Percentiles rank a stretch among this genome's conserved stretches.
phyloP scores from a whole-genome alignment of 441 rosid genomes.

The Melastoma candidum region DNA sequence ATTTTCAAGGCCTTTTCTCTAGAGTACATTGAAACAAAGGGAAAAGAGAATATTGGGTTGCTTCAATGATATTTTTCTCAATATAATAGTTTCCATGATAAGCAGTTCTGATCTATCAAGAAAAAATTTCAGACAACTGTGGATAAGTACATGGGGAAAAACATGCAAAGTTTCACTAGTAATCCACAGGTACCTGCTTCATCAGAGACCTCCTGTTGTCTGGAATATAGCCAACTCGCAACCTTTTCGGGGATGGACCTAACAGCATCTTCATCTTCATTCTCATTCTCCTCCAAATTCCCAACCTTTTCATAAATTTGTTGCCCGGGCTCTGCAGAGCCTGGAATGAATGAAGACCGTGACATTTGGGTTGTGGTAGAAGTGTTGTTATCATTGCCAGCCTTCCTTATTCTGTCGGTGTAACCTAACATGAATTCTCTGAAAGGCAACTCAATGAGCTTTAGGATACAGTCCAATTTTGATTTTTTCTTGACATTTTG shows the following conservation, averaged over 20 bases:
- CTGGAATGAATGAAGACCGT: conserved; percentile 27
- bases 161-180: neutral
- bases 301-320: conserved; percentile 22
- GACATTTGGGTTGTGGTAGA: too few relatives aligned
- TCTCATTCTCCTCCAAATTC: conserved; percentile 22
- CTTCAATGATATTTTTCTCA: too few relatives aligned
- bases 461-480: conserved; percentile 68
- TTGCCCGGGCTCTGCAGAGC: conserved; percentile 20
- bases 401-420: conserved; percentile 24
- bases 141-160: too few relatives aligned
- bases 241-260: conserved; percentile 49
- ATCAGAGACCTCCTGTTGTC: conserved; percentile 48
- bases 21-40: too few relatives aligned
- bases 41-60: too few relatives aligned
- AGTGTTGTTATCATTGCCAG: conserved; percentile 10
- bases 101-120: too few relatives aligned
- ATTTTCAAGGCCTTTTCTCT: neutral
- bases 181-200: conserved; percentile 47
- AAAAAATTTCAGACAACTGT: too few relatives aligned
- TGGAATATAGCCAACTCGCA: conserved; percentile 28
- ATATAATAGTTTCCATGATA: too few relatives aligned
- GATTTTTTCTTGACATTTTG: conserved; percentile 61
- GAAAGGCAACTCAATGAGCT: conserved; percentile 81
- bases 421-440: conserved; percentile 55
- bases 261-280: conserved; percentile 27